Evolutionary conservation across 495 filamentous ascomycete species (phyloP), one percentile per base, ranked within the genome.

Genomic region (Penicillium canescens): DNA sequence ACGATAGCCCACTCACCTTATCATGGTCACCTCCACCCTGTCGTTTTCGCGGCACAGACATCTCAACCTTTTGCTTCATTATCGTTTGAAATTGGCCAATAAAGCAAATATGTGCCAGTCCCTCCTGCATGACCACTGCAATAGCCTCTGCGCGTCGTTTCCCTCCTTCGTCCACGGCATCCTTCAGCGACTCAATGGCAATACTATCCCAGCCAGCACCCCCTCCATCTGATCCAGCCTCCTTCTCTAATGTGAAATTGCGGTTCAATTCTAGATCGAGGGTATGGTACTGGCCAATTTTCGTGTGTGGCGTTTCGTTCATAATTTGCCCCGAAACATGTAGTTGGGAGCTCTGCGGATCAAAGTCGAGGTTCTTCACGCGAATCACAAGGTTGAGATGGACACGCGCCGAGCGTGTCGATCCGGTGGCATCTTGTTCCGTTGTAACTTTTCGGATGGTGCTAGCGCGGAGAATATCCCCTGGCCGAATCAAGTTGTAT

Each of bases 81-180:
- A 97, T 78, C 3, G 93, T 98, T 56, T 91, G 91, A 63, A 89
- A 86, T 51, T 96, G 91, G 10, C 92, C 95, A 56, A 98, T 90
- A 16, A 96, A 80, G 68, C 91, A 96, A 49, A 98, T 88, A 75
- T 96, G 93, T 45, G 95, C 92, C 34, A 95, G 56, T 0, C 93
- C 94, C 59, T 97, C 93, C 54, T 96, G 90, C 90, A 98, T 95
- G 5, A 97, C 86, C 1, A 97, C 86, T 2, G 93, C 94, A 38
- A 89, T 86, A 18, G 94, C 82, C 56, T 92, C 87, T 0, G 90
- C 90, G 16, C 76, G 72, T 42, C 77, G 74, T 14, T 86, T 84
- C 33, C 89, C 86, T 26, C 87, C 80, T 57, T 87, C 82, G 61
- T 89, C 86, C 3, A 90, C 76, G 1, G 92, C 89, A 66, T 96